Base-by-base conservation (phyloP, 208 protist genomes). In the Crithidia bombi region DNA sequence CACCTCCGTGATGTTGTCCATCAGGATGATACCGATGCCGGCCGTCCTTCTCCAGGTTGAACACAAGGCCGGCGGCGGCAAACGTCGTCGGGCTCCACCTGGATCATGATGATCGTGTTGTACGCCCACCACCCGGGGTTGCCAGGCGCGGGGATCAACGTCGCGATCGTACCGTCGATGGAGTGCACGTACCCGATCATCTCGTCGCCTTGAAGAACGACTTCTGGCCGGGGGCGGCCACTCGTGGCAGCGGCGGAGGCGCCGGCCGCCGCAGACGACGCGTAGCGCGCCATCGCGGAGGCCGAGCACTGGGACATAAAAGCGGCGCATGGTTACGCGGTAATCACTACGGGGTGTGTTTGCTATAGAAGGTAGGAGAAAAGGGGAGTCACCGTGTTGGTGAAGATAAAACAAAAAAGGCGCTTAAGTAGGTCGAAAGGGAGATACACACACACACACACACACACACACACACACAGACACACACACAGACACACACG, bases 151-250 rank as follows among this genome's bases (percentile, higher is more conserved):
- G 89, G 89, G 70, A 90, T 87, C 33, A 94, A 75, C 32, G 89
- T 94, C 59, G 89, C 89, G 69, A 94, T 92, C 25, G 89, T 94
- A 63, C 89, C 89, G 69, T 94, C 89, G 69, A 94, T 94, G 19
- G 89, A 92, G 75, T 94, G 89, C 55, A 94, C 86, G 64, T 92
- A 90, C 32, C 89, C 89, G n/a, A 95, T 90, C 76, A 93, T 89
- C 83, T 92, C 36, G 85, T 95, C 25, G 84, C 82, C 75, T 92
- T 92, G 67, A 92, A 92, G 74, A 88, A 87, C 17, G 84, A 87
- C 71, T 94, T 93, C 73, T 87, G 83, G 47, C 79, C 82, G 44
- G 81, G 69, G 54, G 79, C 78, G n/a, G 44, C n/a, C n/a, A n/a
- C n/a, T n/a, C n/a, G n/a, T n/a, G 54, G 75, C 67, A 35, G 78